Conservation (phyloP, 1,284 basidiomycete species). For the Somion occarium region DNA sequence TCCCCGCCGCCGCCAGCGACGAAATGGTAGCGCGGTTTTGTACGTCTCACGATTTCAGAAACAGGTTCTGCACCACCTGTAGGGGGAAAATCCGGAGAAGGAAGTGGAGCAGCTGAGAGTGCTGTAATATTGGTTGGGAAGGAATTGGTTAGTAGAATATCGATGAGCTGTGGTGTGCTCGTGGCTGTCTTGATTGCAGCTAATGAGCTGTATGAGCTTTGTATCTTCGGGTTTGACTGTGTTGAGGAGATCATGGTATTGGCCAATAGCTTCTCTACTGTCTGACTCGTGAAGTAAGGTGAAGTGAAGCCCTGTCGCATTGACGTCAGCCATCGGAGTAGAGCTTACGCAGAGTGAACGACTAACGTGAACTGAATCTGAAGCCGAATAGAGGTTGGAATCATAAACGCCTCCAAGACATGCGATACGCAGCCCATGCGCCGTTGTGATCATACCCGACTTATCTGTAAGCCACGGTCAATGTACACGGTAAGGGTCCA, state of each 20-base stretch:
- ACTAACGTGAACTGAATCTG: conserved; percentile 59
- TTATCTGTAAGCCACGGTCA: conserved; percentile 51
- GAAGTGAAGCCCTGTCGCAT: conserved; percentile 58
- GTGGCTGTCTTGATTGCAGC: conserved; percentile 60
- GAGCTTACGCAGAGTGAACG: neutral
- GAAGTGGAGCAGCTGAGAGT: conserved; percentile 52
- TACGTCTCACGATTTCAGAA: conserved; percentile 60
- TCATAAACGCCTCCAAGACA: conserved; percentile 81
- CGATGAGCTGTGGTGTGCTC: conserved; percentile 62
- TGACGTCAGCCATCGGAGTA: neutral
- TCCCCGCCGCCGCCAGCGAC: conserved; percentile 46
- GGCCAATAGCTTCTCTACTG: conserved; percentile 67
- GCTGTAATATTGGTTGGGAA: conserved; percentile 73
- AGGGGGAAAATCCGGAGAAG: conserved; percentile 38
- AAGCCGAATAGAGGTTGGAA: conserved; percentile 46
- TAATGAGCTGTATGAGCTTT: conserved; percentile 55
- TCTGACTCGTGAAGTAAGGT: conserved; percentile 66
- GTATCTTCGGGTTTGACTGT: conserved; percentile 29
- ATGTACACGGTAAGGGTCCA: too few species aligned
- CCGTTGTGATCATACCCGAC: conserved; percentile 77
- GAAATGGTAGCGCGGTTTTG: conserved; percentile 79
- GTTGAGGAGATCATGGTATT: conserved; percentile 45
- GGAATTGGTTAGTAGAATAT: conserved; percentile 78
- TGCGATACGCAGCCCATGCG: conserved; percentile 81
- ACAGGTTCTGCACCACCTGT: conserved; percentile 51